phyloP scores from a whole-genome alignment of 148 eudicot species.

The Arbutus unedo region DNA sequence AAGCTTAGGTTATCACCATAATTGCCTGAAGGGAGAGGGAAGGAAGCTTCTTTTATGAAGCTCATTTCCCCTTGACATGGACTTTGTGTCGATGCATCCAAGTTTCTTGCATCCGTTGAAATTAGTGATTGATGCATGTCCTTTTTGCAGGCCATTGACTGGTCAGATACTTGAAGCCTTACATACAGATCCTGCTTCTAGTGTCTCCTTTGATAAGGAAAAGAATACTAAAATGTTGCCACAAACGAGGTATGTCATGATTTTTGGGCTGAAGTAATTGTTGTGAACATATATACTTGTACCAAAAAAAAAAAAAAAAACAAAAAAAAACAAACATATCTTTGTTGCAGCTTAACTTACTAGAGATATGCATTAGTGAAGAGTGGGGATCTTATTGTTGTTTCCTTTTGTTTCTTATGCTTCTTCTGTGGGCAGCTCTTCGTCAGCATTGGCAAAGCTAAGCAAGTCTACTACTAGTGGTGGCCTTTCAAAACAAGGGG shows the following conservation, averaged over 20 bases:
- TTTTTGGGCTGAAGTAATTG: neutral
- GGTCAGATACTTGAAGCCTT: constrained; percentile 91
- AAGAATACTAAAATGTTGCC: constrained; percentile 56
- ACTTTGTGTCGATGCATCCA: constrained; percentile 32
- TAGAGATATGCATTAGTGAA: neutral
- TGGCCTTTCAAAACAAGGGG: constrained; percentile 42
- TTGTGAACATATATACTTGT: neutral
- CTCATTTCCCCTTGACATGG: constrained; percentile 40
- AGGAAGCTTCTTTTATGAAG: constrained; percentile 50
- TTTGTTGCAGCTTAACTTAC: neutral
- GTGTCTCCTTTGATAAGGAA: constrained; percentile 79
- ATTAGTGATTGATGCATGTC: constrained; percentile 35
- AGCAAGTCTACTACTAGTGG: constrained; percentile 41
- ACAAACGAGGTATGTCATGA: constrained; percentile 46
- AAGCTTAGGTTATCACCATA: constrained; percentile 39
- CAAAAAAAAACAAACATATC: too few relatives aligned
- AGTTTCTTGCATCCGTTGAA: constrained; percentile 17
- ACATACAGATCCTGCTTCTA: constrained; percentile 96
- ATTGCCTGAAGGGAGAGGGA: constrained; percentile 47
- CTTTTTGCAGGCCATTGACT: constrained; percentile 80
- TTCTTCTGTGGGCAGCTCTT: constrained; percentile 35
- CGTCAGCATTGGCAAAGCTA: constrained; percentile 49
- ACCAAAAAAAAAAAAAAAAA: neutral
- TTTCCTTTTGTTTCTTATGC: neutral
- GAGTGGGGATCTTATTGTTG: constrained; percentile 10